Conservation (phyloP, 2,329 filamentous ascomycete species). For the Thielaviopsis euricoi region DNA sequence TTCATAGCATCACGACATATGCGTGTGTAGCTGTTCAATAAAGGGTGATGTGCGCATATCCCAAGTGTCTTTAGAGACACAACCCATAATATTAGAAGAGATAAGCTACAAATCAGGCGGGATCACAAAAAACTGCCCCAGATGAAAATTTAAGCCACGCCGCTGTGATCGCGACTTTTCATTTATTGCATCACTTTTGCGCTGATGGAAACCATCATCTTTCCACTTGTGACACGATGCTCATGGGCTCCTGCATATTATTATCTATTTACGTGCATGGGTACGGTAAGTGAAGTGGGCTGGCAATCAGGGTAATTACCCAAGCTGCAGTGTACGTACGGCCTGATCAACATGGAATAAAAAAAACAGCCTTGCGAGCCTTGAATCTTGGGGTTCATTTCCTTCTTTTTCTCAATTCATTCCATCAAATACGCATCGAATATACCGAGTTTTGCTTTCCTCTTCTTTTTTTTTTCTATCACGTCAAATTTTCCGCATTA, state of each 20-base stretch:
- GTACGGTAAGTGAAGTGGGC: not conserved
- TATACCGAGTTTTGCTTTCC: not conserved
- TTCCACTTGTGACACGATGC: not conserved
- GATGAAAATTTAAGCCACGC: too few relatives aligned
- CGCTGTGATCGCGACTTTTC: not conserved
- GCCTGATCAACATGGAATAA: too few relatives aligned
- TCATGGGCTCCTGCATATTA: not conserved
- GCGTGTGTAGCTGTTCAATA: too few relatives aligned
- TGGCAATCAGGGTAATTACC: not conserved
- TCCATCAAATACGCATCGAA: not conserved
- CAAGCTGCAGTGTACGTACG: not conserved
- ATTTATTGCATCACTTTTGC: not conserved
- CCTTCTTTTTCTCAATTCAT: too few relatives aligned
- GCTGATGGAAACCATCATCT: not conserved
- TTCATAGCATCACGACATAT: too few relatives aligned
- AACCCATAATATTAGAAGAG: too few relatives aligned
- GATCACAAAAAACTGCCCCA: too few relatives aligned
- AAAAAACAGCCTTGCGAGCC: not conserved
- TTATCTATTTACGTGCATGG: not conserved
- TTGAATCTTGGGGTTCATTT: too few relatives aligned
- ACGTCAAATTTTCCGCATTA: not conserved
- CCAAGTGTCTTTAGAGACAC: too few relatives aligned
- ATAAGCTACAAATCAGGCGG: too few relatives aligned
- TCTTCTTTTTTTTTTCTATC: not conserved
- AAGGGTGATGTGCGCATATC: too few relatives aligned